Percentiles rank a stretch among this genome's conserved stretches.
Evolutionary conservation across 2,329 filamentous ascomycete species (phyloP).

Genomic region (Penicillium sp.): DNA sequence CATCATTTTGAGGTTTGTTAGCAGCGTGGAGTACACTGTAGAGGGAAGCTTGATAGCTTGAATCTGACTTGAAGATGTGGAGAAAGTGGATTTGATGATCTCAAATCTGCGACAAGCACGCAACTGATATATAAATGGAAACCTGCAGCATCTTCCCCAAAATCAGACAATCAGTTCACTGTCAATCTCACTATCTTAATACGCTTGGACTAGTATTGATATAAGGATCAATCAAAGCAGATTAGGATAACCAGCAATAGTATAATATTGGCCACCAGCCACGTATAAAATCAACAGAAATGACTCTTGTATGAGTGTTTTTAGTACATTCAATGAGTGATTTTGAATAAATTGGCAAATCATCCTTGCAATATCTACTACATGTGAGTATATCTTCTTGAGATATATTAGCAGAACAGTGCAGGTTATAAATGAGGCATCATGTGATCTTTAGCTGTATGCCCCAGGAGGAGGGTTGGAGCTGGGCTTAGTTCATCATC

Average conservation of each 20-base stretch:
- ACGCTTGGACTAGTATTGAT: no score
- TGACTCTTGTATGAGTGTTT: no score
- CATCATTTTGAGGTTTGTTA: neutral
- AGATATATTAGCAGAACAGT: neutral
- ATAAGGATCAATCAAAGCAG: no score
- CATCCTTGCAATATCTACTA: neutral
- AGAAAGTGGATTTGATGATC: neutral
- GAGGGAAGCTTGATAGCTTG: neutral
- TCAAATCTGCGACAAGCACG: neutral
- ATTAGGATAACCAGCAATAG: no score
- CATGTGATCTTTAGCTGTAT: neutral
- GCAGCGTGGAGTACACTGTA: neutral
- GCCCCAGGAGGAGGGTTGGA: neutral
- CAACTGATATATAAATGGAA: slow-evolving; percentile 2
- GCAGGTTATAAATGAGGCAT: neutral
- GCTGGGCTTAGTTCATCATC: neutral
- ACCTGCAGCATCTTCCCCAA: neutral
- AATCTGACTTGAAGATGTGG: neutral
- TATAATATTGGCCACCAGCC: no score
- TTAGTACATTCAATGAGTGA: no score
- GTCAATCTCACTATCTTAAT: neutral
- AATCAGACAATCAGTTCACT: neutral
- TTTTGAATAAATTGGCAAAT: neutral
- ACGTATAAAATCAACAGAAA: no score
- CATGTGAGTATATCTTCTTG: neutral